Evolutionary conservation across 2,329 filamentous ascomycete genomes (phyloP).

Genomic region (Septoria linicola): DNA sequence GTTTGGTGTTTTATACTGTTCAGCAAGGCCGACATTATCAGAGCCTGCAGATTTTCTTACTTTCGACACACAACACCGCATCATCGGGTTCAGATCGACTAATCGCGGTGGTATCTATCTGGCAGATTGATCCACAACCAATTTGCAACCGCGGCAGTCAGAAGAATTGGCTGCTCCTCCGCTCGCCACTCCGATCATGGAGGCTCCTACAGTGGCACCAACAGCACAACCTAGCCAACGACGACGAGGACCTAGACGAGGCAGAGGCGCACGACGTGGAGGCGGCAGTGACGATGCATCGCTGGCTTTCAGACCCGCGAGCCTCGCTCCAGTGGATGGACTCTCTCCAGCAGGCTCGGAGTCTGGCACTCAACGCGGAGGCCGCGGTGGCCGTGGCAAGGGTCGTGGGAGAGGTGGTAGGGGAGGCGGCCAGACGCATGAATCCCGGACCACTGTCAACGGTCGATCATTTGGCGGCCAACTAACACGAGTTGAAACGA

Average conservation of each 20-base stretch:
- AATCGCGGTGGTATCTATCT: too few species aligned
- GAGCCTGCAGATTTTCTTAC: constrained; percentile 20
- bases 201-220: constrained; percentile 7
- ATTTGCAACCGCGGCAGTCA: too few species aligned
- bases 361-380: constrained; percentile 15
- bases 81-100: too few species aligned
- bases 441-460: constrained; percentile 37
- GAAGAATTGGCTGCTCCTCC: background rate
- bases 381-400: constrained; percentile 12
- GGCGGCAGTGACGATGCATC: constrained; percentile 25
- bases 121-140: too few species aligned
- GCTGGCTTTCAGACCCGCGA: constrained; percentile 36
- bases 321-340: constrained; percentile 32
- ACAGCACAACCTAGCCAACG: constrained; percentile 14
- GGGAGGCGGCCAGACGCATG: constrained; percentile 27
- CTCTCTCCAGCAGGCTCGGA: constrained; percentile 12
- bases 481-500: constrained; percentile 41
- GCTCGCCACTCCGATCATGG: constrained; percentile 13
- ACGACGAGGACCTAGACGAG: constrained; percentile 30
- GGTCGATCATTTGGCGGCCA: constrained; percentile 52
- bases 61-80: background rate
- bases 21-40: constrained; percentile 23
- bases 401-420: constrained; percentile 19
- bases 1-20: constrained; percentile 18
- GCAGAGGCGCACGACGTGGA: constrained; percentile 30